Base-by-base conservation (phyloP, 441 rosid genomes). In the Erysimum cheiri region DNA sequence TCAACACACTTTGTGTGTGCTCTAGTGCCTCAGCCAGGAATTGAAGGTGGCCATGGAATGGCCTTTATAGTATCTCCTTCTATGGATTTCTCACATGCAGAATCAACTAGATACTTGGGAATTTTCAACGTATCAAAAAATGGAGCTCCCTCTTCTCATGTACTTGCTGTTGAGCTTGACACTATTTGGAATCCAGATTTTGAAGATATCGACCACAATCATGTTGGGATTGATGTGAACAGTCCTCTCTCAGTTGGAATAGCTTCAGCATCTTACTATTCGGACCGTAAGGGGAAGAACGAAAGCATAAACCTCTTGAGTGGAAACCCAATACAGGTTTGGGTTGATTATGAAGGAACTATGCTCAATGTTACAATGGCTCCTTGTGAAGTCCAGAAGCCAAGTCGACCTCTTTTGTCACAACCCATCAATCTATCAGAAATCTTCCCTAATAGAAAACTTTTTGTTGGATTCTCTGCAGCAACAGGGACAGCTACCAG, bases 171-270 rank as follows among this genome's bases (percentile, higher is more conserved):
- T 9, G 92, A 90, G 80, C 78, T 90, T 1, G 96, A 87, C 54
- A 83, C 85, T 2, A 29, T 82, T 9, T 0, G 1, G 15, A 85
- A 67, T 46, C 13, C 29, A 1, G 92, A 78, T 11, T 70, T 81
- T 2, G 22, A 59, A 39, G 64, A 39, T 13, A 59, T 59, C 3
- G 3, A 39, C 4, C 8, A 50, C 17, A 85, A 85, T 55, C 95
- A 88, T 67, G 90, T 85, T 2, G 93, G 97, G 15, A 71, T 88
- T 6, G 88, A 91, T 55, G 72, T 87, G 40, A 83, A 85, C 67
- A 68, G 61, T 56, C 63, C 83, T 69, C 15, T 36, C 0, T 91
- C 94, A 0, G 26, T 19, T 1, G 41, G n/a, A 1, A 81, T 85
- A 6, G 73, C 73, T 46, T 32, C 80, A 0, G 88, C 85, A 0